phyloP scores from a whole-genome alignment of 805 yeast species.

The Lipomyces yamadae region DNA sequence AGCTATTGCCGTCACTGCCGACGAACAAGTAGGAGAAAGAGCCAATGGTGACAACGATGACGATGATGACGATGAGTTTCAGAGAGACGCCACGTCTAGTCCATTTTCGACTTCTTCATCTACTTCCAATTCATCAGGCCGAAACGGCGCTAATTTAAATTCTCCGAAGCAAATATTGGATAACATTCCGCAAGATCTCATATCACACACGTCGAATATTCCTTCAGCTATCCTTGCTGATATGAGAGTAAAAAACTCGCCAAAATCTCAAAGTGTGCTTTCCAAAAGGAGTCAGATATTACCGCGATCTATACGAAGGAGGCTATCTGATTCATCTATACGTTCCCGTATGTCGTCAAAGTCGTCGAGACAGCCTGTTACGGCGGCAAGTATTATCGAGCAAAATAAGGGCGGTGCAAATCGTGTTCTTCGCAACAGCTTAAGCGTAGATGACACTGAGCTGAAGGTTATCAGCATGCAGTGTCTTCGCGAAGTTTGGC shows the following conservation, averaged over 20 bases:
- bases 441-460: slow-evolving; percentile 32
- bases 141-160: background rate
- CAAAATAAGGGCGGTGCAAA: slow-evolving; percentile 34
- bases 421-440: slow-evolving; percentile 33
- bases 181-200: slow-evolving; percentile 23
- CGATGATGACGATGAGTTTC: slow-evolving; percentile 12
- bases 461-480: slow-evolving; percentile 32
- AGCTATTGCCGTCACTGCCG: slow-evolving; percentile 17
- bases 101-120: background rate
- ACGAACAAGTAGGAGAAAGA: background rate
- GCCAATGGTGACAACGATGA: slow-evolving; percentile 11
- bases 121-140: background rate
- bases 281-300: slow-evolving; percentile 25
- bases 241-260: slow-evolving; percentile 13
- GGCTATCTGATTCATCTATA: slow-evolving; percentile 30
- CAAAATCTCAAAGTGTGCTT: slow-evolving; percentile 19
- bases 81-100: background rate
- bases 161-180: slow-evolving; percentile 16
- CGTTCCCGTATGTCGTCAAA: slow-evolving; percentile 21
- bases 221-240: slow-evolving; percentile 28
- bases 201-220: slow-evolving; percentile 16
- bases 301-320: slow-evolving; percentile 27
- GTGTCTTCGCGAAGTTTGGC: slow-evolving; percentile 36
- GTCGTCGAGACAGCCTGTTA: slow-evolving; percentile 13
- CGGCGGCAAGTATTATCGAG: slow-evolving; percentile 33